phyloP scores from a whole-genome alignment of 148 eudicot genomes.

The Pharnaceum exiguum region DNA sequence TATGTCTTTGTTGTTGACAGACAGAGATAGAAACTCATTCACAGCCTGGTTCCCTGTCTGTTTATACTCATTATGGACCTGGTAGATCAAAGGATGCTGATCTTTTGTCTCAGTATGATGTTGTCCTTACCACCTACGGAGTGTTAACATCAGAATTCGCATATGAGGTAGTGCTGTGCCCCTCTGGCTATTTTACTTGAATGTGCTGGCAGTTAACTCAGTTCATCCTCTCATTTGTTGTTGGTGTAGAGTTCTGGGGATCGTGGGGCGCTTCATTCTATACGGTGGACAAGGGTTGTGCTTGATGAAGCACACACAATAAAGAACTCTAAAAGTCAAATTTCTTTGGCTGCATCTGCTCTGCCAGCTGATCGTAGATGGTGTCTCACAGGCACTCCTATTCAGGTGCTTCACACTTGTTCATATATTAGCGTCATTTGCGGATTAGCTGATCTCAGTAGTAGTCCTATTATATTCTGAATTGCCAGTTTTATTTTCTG shows the following conservation, averaged over 20 bases:
- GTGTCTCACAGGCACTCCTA: slow-evolving; percentile 99
- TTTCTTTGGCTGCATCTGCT: slow-evolving; percentile 82
- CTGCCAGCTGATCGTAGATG: slow-evolving; percentile 82
- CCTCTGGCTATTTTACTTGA: neutral
- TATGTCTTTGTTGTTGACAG: slow-evolving; percentile 32
- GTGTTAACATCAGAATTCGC: slow-evolving; percentile 86
- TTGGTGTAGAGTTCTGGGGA: slow-evolving; percentile 66
- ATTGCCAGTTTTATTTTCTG: no score
- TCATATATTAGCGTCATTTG: neutral
- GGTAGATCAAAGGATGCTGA: slow-evolving; percentile 78
- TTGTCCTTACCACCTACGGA: slow-evolving; percentile 93
- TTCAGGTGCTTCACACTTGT: slow-evolving; percentile 49
- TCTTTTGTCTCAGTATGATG: slow-evolving; percentile 65
- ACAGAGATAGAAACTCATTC: slow-evolving; percentile 91
- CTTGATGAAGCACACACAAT: slow-evolving; percentile 98
- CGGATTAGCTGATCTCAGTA: neutral
- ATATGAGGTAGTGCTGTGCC: slow-evolving; percentile 50
- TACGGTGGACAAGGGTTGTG: slow-evolving; percentile 90
- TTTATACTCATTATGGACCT: slow-evolving; percentile 88
- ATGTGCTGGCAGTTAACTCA: neutral
- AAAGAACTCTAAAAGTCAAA: slow-evolving; percentile 86
- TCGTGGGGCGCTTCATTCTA: slow-evolving; percentile 64
- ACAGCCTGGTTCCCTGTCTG: slow-evolving; percentile 68
- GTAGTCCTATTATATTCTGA: no score
- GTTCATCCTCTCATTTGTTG: slow-evolving; percentile 7